A percentile compares a stretch with the other conserved stretches of the same genome.
phyloP scores from a whole-genome alignment of 2,329 filamentous ascomycete genomes.

The Pseudocercospora musae region DNA sequence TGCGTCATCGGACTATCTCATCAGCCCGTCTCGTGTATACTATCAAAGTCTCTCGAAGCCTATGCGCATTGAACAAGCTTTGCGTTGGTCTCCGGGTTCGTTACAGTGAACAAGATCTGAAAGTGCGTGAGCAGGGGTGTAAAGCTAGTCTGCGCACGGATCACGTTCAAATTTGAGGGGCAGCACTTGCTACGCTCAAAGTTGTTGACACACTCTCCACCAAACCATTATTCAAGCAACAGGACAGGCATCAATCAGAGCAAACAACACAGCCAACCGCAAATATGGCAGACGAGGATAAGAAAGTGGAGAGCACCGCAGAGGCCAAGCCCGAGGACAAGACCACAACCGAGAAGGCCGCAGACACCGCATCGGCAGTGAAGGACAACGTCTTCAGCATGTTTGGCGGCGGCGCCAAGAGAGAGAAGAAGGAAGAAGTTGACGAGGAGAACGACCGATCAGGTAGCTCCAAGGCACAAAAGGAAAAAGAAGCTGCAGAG shows the following conservation, averaged over 20 bases:
- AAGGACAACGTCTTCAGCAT: conserved; percentile 81
- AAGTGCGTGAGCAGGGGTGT: not conserved
- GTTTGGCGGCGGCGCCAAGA: conserved; percentile 97
- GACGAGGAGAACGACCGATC: conserved; percentile 83
- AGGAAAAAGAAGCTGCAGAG: conserved; percentile 58
- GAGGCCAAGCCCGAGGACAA: conserved; percentile 34
- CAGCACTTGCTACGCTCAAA: not conserved
- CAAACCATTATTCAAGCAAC: not conserved
- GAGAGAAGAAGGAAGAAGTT: conserved; percentile 80
- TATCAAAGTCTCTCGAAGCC: not conserved
- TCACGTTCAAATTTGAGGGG: too few relatives aligned
- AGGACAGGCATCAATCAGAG: not conserved
- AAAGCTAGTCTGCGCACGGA: not conserved
- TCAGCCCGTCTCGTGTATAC: not conserved
- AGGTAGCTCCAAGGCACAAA: conserved; percentile 67
- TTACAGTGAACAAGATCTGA: not conserved
- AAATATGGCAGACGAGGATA: conserved; percentile 33
- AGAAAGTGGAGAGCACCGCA: conserved; percentile 29
- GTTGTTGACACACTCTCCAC: not conserved
- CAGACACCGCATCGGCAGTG: conserved; percentile 39
- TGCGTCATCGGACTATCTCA: too few relatives aligned
- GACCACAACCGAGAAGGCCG: conserved; percentile 37
- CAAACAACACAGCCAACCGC: not conserved
- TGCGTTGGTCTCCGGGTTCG: too few relatives aligned
- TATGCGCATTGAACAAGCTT: not conserved